A percentile compares a stretch with the other conserved stretches of the same genome.
Evolutionary conservation across 148 eudicot species (phyloP).

Genomic region (Beta vulgaris): DNA sequence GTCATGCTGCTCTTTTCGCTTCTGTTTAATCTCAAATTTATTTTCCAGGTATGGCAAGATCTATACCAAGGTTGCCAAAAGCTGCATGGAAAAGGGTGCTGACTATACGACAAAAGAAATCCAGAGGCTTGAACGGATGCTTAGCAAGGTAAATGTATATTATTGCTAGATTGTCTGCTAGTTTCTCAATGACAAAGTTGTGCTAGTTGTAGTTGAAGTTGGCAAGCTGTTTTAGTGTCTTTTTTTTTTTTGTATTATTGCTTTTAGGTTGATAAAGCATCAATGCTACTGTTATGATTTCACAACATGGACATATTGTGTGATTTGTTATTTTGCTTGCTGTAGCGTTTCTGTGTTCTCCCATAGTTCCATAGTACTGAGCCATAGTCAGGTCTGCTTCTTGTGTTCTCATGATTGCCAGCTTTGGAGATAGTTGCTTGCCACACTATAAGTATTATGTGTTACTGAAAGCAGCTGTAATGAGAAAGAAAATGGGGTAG

Average conservation of each 20-base stretch:
- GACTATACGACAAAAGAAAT: conserved; percentile 91
- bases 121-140: conserved; percentile 81
- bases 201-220: background rate
- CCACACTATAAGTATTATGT: background rate
- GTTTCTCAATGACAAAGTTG: background rate
- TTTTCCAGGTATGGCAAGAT: conserved; percentile 76
- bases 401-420: background rate
- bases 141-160: conserved; percentile 64
- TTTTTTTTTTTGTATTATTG: background rate
- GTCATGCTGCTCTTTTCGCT: background rate
- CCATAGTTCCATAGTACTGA: background rate
- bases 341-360: background rate
- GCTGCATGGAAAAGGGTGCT: conserved; percentile 77
- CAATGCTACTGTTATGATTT: background rate
- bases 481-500: background rate
- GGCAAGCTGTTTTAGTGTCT: background rate
- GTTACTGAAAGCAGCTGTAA: background rate
- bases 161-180: background rate
- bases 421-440: background rate
- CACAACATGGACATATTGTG: background rate
- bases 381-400: background rate
- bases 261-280: background rate
- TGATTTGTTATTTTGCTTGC: background rate
- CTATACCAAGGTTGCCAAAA: conserved; percentile 84
- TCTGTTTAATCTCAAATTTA: conserved; percentile 1